A percentile compares a stretch with the other conserved stretches of the same genome.
Conservation (phyloP, 192 early-diverging fungal genomes). For the Entomortierella beljakovae region DNA sequence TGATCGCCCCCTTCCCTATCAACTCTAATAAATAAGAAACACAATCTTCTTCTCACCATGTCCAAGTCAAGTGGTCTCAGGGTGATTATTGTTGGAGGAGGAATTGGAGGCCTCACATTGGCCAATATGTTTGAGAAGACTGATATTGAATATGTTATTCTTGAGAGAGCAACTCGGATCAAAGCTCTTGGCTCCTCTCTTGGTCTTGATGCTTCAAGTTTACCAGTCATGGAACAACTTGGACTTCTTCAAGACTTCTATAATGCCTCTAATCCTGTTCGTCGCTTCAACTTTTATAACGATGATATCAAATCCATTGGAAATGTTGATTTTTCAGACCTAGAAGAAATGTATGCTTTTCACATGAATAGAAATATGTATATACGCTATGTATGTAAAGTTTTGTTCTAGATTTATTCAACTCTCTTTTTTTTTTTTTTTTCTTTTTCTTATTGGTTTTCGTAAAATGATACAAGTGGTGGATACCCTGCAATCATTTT, state of each 20-base stretch:
- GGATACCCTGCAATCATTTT: slow-evolving; percentile 21
- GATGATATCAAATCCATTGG: slow-evolving; percentile 31
- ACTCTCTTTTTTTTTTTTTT: background rate
- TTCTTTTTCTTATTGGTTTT: background rate
- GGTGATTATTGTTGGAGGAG: slow-evolving; percentile 38
- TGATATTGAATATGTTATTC: slow-evolving; percentile 43
- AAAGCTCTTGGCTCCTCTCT: slow-evolving; percentile 46
- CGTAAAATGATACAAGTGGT: background rate
- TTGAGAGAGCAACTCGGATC: slow-evolving; percentile 28
- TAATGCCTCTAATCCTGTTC: slow-evolving; percentile 31
- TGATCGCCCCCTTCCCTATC: background rate
- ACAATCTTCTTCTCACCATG: background rate
- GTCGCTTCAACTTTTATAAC: slow-evolving; percentile 53
- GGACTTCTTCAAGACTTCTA: slow-evolving; percentile 38
- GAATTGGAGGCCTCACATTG: slow-evolving; percentile 30
- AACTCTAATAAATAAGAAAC: background rate
- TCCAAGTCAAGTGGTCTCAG: background rate
- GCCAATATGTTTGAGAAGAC: slow-evolving; percentile 51
- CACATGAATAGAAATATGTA: too few species aligned
- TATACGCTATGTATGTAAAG: background rate
- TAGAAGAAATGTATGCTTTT: slow-evolving; percentile 49
- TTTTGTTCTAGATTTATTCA: background rate
- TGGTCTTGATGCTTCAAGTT: slow-evolving; percentile 33
- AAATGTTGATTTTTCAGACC: slow-evolving; percentile 36
- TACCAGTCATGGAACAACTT: slow-evolving; percentile 50